Evolutionary conservation across 2,329 filamentous ascomycete genomes (phyloP), one percentile per base, ranked within the genome.

Genomic region (Coniochaeta pulveracea): DNA sequence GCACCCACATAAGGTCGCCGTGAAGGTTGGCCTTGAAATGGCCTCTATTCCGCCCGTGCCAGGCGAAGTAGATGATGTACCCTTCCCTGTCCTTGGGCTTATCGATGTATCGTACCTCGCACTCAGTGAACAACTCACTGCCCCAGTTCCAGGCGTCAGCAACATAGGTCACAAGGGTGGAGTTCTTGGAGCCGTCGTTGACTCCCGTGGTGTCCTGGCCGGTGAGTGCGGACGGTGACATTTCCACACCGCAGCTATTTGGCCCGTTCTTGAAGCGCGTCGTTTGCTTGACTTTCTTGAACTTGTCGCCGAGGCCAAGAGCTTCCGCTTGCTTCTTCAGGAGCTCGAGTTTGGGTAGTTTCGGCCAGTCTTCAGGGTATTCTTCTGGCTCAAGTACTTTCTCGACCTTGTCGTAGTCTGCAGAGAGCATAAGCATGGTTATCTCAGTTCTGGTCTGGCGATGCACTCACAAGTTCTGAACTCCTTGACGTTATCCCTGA

Each of bases 141-240:
- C 76, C 78, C 73, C 75, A 78, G 44, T 80, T 78, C 76, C 76
- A 81, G 2, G 78, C 76, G 49, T 82, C 77, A 6, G 72, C 64
- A 6, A 82, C 56, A 44, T 82, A 82, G 1, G 76, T 82, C 23
- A 78, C 72, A 2, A 76, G 58, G 0, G 72, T 79, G 9, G 69
- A 76, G 12, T 66, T 79, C 52, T 80, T 81, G 19, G 72, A 79
- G 2, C 74, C 74, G 48, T 82, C 77, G 42, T 82, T 81, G 37
- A 78, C 43, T 1, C 76, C 77, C 0, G 75, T 80, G 24, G 52
- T 54, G 42, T 82, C 77, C 49, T 77, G 72, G 2, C 76, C 76
- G 0, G 71, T 72, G 15, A 76, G 55, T 0, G 65, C 63, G 1
- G 72, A 78, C 0, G 66, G 61, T 14, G 61, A 57, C 76, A 82